Conservation (phyloP, 202 grass and related monocot species). For the Setaria italica region DNA sequence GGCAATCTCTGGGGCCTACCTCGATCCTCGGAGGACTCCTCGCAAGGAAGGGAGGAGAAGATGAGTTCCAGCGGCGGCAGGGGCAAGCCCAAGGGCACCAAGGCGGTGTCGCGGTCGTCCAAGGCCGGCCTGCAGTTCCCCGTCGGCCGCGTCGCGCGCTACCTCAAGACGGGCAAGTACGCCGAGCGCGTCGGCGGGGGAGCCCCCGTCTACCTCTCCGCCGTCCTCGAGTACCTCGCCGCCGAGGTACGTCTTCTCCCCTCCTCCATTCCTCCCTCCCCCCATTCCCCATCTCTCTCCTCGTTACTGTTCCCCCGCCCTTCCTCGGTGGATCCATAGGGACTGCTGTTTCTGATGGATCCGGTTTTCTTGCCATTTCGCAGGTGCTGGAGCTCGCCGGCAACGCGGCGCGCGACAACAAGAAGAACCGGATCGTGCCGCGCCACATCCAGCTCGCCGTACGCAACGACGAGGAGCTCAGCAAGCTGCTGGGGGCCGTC, state of each 20-base stretch:
- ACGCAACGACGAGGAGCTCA: conserved; percentile 88
- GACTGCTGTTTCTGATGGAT: too few relatives aligned
- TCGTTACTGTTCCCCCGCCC: too few relatives aligned
- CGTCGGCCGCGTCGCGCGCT: conserved; percentile 78
- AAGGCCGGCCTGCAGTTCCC: conserved; percentile 94
- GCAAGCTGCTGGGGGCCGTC: conserved; percentile 64
- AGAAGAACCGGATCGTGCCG: conserved; percentile 86
- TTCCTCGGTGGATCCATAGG: too few relatives aligned
- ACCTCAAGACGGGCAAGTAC: conserved; percentile 93
- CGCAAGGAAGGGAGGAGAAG: neutral
- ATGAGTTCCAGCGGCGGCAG: conserved; percentile 75
- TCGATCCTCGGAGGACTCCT: neutral
- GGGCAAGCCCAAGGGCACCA: conserved; percentile 67
- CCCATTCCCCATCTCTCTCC: neutral
- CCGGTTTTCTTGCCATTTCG: neutral
- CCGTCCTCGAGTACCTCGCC: conserved; percentile 95
- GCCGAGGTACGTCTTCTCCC: conserved; percentile 53
- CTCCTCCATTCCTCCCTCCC: too few relatives aligned
- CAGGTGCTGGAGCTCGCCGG: conserved; percentile 87
- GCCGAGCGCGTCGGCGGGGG: conserved; percentile 82
- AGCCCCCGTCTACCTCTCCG: conserved; percentile 90
- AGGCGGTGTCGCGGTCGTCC: conserved; percentile 69
- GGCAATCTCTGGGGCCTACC: neutral
- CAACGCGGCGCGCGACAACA: conserved; percentile 85
- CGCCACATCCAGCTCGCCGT: conserved; percentile 87